These are phyloP conservation scores for Xylariaceae sp. DNA, from an alignment of 2,329 filamentous ascomycete species.

Conservation along the genomic window DNA sequence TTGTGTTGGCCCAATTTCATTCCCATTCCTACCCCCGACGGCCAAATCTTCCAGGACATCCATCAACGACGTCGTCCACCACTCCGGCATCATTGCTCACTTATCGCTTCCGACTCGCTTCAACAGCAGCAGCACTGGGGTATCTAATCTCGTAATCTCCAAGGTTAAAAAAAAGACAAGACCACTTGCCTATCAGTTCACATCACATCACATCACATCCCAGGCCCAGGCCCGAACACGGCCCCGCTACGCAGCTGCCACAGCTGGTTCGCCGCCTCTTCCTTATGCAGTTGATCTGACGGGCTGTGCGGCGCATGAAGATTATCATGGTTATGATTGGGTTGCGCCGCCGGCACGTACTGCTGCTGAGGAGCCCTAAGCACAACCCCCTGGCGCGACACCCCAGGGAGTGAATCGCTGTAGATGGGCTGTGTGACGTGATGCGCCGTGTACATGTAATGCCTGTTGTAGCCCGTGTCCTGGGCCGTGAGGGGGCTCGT, in stretches of 20 bases:
- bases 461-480: constrained; percentile 11
- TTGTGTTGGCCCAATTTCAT: too few species aligned
- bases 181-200: too few species aligned
- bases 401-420: constrained; percentile 24
- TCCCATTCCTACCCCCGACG: too few species aligned
- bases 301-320: constrained; percentile 30
- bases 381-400: constrained; percentile 19
- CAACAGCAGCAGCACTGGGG: too few species aligned
- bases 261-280: constrained; percentile 24
- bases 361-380: constrained; percentile 7
- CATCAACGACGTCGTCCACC: too few species aligned
- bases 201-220: constrained; percentile 2
- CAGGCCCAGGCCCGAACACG: background rate
- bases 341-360: background rate
- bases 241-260: constrained; percentile 14
- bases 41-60: too few species aligned
- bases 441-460: constrained; percentile 18
- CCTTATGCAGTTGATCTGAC: constrained; percentile 28
- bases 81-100: too few species aligned
- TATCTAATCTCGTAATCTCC: too few species aligned
- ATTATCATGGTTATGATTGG: too few species aligned
- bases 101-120: too few species aligned
- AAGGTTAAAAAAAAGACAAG: too few species aligned
- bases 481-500: constrained; percentile 24
- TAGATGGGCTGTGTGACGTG: constrained; percentile 26